Evolutionary conservation across 805 yeast species (phyloP), one percentile per base, ranked within the genome.

Genomic region (Yamadazyma sp.): DNA sequence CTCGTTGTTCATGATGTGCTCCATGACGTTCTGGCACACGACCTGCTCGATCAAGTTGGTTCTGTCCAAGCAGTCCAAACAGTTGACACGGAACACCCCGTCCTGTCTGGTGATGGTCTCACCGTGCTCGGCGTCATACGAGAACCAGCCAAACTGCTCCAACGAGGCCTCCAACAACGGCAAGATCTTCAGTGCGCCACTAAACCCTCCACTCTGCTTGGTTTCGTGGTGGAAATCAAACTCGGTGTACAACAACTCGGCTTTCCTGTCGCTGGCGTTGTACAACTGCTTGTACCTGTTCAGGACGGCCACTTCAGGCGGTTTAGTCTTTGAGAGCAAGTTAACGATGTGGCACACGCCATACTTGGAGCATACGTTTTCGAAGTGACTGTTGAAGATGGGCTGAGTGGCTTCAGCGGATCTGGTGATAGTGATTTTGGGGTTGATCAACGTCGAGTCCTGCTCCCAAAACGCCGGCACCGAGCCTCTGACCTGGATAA

Each of bases 401-500:
- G 96, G 95, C 54, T 87, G 95, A 0, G 98, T 82, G 1, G 98
- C 98, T 48, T 89, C 98, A 28, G 77, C 62, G 2, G 96, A 85
- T 51, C 99, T 73, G 0, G 97, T 89, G 9, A 93, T 73, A 28
- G 83, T 83, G 34, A 91, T 89, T 55, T 90, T 93, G 15, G 97
- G 95, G 45, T 86, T 82, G n/a, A 93, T 77, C 44, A 91, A 64
- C 3, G 95, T 85, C 1, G 95, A 80, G 53, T 90, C 97, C 60
- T 93, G 99, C 58, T 93, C 99, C 99, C 99, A 93, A 53, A 93
- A 93, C 1, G 91, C 73, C 0, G 99, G 99, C 3, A 93, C 90
- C 13, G 95, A 84, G 8, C 99, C 99, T 57, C 99, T 73, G n/a
- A 93, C 79, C 60, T 90, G 95, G 1, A 84, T 76, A 59, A 82